These are phyloP conservation scores for Erodium maritimum DNA, from an alignment of 345 rosid genomes.

Conservation along the genomic window DNA sequence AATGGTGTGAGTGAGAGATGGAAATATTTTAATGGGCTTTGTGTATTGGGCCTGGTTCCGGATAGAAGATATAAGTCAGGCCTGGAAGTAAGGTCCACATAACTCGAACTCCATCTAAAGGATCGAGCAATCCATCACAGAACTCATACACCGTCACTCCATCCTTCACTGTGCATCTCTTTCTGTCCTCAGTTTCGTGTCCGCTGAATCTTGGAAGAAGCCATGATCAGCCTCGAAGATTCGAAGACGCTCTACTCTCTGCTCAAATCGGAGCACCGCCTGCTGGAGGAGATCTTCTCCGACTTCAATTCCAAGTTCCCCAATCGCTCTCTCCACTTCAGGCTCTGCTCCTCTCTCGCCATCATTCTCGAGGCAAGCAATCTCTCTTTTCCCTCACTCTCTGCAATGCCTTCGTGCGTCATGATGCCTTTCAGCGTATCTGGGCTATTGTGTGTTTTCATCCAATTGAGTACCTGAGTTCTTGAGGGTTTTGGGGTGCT, in stretches of 20 bases:
- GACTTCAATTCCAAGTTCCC: slow-evolving; percentile 48
- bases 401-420: neutral
- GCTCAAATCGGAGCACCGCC: slow-evolving; percentile 41
- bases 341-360: slow-evolving; percentile 45
- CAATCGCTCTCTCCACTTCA: slow-evolving; percentile 23
- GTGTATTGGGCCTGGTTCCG: no score
- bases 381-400: neutral
- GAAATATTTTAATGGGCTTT: no score
- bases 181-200: neutral
- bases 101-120: no score
- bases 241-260: slow-evolving; percentile 28
- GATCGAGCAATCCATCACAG: no score
- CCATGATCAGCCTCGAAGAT: slow-evolving; percentile 32
- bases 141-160: neutral
- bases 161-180: neutral
- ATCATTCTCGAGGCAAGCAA: slow-evolving; percentile 42
- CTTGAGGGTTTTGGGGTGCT: neutral
- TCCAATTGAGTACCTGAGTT: neutral
- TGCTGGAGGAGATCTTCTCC: slow-evolving; percentile 38
- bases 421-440: neutral
- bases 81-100: no score
- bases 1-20: no score
- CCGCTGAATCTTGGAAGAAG: slow-evolving; percentile 4
- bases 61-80: no score
- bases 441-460: neutral